Percentiles rank a stretch among this genome's conserved stretches.
Evolutionary conservation across 768 basidiomycete species (phyloP).

Genomic region (Grammothele lineata): DNA sequence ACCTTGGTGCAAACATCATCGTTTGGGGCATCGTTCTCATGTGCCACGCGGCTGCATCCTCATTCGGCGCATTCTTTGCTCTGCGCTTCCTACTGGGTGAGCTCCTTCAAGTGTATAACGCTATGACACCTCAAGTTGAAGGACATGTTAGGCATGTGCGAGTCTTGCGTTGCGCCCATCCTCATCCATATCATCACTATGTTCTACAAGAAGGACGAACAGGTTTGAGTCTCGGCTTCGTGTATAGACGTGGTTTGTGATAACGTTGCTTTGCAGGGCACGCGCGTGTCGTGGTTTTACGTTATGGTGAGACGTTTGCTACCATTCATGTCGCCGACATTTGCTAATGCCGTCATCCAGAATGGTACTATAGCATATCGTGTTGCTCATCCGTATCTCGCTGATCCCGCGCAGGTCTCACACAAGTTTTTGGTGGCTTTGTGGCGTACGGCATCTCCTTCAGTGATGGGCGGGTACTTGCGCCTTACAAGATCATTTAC

Average conservation of each 20-base stretch:
- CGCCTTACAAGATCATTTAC: slow-evolving; percentile 61
- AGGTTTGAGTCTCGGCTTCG: slow-evolving; percentile 28
- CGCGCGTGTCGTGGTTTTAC: slow-evolving; percentile 62
- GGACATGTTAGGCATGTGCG: slow-evolving; percentile 50
- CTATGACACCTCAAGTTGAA: too few relatives aligned
- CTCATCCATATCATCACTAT: slow-evolving; percentile 60
- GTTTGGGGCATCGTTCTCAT: slow-evolving; percentile 58
- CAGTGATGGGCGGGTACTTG: slow-evolving; percentile 40
- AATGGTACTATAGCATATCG: slow-evolving; percentile 34
- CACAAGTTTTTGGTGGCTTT: slow-evolving; percentile 58
- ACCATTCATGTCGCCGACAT: background rate
- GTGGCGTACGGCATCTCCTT: slow-evolving; percentile 63
- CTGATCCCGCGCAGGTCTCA: slow-evolving; percentile 29
- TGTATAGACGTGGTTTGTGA: too few relatives aligned
- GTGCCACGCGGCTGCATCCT: slow-evolving; percentile 52
- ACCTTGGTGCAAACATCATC: slow-evolving; percentile 49
- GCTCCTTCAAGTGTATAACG: too few relatives aligned
- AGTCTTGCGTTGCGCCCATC: slow-evolving; percentile 60
- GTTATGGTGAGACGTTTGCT: slow-evolving; percentile 43
- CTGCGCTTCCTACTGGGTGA: slow-evolving; percentile 56
- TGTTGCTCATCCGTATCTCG: background rate
- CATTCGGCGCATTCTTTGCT: slow-evolving; percentile 60
- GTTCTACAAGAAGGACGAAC: slow-evolving; percentile 69
- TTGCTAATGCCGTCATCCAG: slow-evolving; percentile 27
- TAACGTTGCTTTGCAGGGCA: slow-evolving; percentile 33